phyloP scores from a whole-genome alignment of 768 basidiomycete species.

The Leccinum aurantiacum region DNA sequence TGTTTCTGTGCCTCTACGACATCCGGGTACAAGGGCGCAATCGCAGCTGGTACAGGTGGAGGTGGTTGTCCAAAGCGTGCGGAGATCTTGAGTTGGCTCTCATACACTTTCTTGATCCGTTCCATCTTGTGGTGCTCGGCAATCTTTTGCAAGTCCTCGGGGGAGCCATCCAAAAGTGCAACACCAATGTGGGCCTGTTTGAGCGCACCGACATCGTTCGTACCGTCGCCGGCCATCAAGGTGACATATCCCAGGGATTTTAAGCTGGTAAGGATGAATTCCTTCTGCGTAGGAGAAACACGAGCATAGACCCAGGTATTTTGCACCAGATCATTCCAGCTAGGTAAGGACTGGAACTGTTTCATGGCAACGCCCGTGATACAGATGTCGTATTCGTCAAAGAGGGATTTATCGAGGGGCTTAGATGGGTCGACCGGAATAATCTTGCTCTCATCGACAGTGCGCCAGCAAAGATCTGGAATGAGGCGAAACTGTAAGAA shows the following conservation, averaged over 20 bases:
- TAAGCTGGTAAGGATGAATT: constrained; percentile 88
- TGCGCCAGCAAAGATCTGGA: constrained; percentile 86
- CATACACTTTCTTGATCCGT: constrained; percentile 94
- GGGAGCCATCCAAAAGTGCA: constrained; percentile 86
- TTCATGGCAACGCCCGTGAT: constrained; percentile 93
- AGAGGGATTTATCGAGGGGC: constrained; percentile 74
- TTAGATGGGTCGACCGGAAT: constrained; percentile 81
- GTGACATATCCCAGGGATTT: constrained; percentile 89
- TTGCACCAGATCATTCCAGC: constrained; percentile 84
- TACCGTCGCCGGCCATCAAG: constrained; percentile 98
- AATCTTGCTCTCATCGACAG: constrained; percentile 87
- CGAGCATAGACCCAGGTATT: constrained; percentile 99
- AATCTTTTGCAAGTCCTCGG: constrained; percentile 90
- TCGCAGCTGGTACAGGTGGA: constrained; percentile 86
- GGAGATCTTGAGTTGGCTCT: constrained; percentile 90
- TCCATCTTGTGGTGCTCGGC: constrained; percentile 90
- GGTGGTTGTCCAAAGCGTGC: constrained; percentile 90
- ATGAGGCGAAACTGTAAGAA: background rate
- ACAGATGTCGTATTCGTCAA: constrained; percentile 92
- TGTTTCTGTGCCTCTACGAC: constrained; percentile 87
- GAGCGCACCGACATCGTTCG: constrained; percentile 97
- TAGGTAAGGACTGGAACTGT: constrained; percentile 69
- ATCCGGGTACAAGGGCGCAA: constrained; percentile 87
- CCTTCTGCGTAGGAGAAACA: constrained; percentile 94
- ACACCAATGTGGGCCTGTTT: constrained; percentile 98